These are phyloP conservation scores for Letharia columbiana DNA, from an alignment of 495 filamentous ascomycete species.

Conservation along the genomic window DNA sequence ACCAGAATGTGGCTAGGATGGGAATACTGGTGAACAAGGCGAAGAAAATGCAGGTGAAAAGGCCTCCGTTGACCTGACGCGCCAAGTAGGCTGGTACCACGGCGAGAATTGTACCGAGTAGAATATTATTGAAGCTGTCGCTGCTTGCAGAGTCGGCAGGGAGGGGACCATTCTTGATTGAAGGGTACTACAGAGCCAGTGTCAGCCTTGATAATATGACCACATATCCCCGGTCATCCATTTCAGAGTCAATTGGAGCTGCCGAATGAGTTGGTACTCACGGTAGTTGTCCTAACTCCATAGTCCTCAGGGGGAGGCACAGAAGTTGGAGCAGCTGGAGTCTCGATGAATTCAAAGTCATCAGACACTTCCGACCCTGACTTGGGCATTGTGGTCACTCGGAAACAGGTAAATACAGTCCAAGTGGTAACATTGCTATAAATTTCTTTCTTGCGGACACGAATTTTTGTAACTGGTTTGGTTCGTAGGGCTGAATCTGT, in stretches of 20 bases:
- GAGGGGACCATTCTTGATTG: slow-evolving; percentile 56
- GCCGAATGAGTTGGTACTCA: slow-evolving; percentile 26
- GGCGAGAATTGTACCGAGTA: slow-evolving; percentile 43
- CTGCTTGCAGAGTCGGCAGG: slow-evolving; percentile 50
- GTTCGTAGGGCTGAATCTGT: background rate
- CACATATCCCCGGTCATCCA: background rate
- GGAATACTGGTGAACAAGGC: slow-evolving; percentile 47
- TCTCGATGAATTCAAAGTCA: slow-evolving; percentile 61
- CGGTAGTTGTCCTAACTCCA: slow-evolving; percentile 52
- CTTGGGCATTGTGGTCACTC: slow-evolving; percentile 34
- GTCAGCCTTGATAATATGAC: background rate
- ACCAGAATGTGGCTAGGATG: slow-evolving; percentile 52
- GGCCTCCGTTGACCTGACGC: slow-evolving; percentile 45
- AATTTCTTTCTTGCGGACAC: background rate
- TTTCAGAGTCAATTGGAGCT: slow-evolving; percentile 2
- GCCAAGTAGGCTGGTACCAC: slow-evolving; percentile 45
- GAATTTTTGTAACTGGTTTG: background rate
- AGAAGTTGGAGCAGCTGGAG: slow-evolving; percentile 46
- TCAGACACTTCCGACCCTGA: slow-evolving; percentile 46
- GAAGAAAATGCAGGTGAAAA: slow-evolving; percentile 50
- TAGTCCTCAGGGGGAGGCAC: slow-evolving; percentile 41
- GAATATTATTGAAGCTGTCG: slow-evolving; percentile 48
- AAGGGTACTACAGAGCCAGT: slow-evolving; percentile 39
- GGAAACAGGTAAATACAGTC: background rate
- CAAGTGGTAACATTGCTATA: background rate